These are phyloP conservation scores for Gastrolobium bilobum DNA, from an alignment of 306 rosid genomes.

Conservation along the genomic window DNA sequence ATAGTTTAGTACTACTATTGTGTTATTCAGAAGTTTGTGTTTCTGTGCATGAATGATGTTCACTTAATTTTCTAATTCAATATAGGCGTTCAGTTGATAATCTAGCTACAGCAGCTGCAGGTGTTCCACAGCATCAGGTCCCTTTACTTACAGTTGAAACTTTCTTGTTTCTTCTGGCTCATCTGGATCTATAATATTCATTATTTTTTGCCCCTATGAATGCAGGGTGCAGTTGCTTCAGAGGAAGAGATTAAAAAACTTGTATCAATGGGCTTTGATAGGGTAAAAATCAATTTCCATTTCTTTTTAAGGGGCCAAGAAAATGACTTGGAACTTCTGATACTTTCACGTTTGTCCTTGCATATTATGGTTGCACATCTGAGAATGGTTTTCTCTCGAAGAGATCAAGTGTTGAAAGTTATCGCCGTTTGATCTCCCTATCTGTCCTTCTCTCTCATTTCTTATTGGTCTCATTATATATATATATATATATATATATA, in stretches of 20 bases:
- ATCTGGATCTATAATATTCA: slow-evolving; percentile 45
- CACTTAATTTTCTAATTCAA: slow-evolving; percentile 46
- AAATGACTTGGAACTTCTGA: slow-evolving; percentile 24
- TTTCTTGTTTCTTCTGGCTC: slow-evolving; percentile 41
- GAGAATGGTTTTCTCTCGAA: slow-evolving; percentile 1
- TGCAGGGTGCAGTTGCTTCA: slow-evolving; percentile 74
- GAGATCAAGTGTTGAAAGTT: slow-evolving; percentile 25
- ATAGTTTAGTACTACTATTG: slow-evolving; percentile 7
- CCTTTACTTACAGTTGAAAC: slow-evolving; percentile 23
- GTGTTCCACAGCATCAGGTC: slow-evolving; percentile 79
- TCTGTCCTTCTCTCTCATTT: background rate
- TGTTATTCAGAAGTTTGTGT: slow-evolving; percentile 31
- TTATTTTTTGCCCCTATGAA: slow-evolving; percentile 30
- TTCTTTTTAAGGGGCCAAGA: slow-evolving; percentile 34
- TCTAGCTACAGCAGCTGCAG: slow-evolving; percentile 55
- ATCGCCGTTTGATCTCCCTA: slow-evolving; percentile 27
- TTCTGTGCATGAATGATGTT: slow-evolving; percentile 35
- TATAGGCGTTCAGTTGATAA: slow-evolving; percentile 64
- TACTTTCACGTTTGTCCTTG: slow-evolving; percentile 9
- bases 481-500: too few species aligned
- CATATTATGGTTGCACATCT: slow-evolving; percentile 21
- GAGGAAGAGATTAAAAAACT: slow-evolving; percentile 84
- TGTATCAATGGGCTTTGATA: slow-evolving; percentile 96
- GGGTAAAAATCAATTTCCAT: slow-evolving; percentile 60
- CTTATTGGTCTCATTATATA: background rate